A percentile compares a stretch with the other conserved stretches of the same genome.
phyloP scores from a whole-genome alignment of 495 filamentous ascomycete species.

The Bathelium albidoporum region DNA sequence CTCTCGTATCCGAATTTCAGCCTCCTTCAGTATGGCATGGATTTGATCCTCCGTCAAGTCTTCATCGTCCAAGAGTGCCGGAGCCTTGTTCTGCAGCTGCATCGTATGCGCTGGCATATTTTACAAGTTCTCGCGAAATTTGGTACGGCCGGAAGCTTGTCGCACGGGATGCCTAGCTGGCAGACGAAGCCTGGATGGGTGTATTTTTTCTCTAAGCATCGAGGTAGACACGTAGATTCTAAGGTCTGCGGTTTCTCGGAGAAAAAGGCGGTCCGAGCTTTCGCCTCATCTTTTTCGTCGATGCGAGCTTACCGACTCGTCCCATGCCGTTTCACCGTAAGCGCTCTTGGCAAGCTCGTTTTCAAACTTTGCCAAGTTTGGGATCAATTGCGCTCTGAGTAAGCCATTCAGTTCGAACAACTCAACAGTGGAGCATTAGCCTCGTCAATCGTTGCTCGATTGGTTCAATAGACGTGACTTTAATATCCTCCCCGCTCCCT shows the following conservation, averaged over 20 bases:
- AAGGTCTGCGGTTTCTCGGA: no score
- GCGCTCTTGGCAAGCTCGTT: no score
- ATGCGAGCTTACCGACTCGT: not conserved
- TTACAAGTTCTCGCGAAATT: not conserved
- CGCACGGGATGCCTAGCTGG: not conserved
- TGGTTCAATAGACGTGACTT: no score
- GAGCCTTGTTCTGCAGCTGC: not conserved
- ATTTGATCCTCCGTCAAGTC: constrained; percentile 52
- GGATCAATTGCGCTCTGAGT: no score
- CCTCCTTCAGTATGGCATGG: constrained; percentile 51
- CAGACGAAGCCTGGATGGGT: not conserved
- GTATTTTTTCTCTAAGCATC: not conserved
- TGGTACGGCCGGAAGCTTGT: not conserved
- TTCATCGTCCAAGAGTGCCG: constrained; percentile 29
- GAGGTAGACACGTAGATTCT: no score
- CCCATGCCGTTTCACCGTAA: not conserved
- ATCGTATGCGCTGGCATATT: not conserved
- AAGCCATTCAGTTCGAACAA: no score
- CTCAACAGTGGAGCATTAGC: no score
- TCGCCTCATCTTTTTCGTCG: not conserved
- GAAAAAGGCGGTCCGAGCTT: not conserved
- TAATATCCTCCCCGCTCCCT: no score
- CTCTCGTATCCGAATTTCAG: constrained; percentile 46
- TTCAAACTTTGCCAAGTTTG: no score
- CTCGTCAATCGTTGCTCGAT: no score